A percentile compares a stretch with the other conserved stretches of the same genome.
Conservation (phyloP, 2,329 filamentous ascomycete genomes). For the Diaporthe aspalathi region DNA sequence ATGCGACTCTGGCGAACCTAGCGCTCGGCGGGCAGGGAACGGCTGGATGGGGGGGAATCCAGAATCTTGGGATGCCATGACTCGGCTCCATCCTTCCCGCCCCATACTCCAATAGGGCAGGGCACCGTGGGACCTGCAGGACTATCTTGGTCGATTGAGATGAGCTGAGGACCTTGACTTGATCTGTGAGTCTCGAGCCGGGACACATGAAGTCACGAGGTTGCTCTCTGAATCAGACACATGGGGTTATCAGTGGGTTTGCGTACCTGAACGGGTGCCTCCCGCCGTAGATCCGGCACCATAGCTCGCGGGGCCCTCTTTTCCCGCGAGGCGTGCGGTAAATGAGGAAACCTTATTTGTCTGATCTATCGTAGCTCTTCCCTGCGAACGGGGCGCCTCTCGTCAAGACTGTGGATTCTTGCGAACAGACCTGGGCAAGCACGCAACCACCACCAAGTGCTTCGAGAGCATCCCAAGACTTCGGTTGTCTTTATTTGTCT, state of each 20-base stretch:
- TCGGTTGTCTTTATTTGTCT: neutral
- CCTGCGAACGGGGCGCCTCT: neutral
- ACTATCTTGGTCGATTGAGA: conserved; percentile 3
- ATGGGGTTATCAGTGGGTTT: conserved; percentile 7
- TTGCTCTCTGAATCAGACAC: conserved; percentile 1
- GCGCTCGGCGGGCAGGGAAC: conserved; percentile 3
- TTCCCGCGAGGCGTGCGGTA: neutral
- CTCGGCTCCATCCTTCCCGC: neutral
- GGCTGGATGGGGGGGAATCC: conserved; percentile 5
- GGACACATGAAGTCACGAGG: conserved; percentile 4
- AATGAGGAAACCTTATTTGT: conserved; percentile 21
- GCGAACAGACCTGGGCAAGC: neutral
- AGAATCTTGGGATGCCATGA: conserved; percentile 21
- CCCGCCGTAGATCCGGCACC: conserved; percentile 9
- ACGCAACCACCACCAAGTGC: conserved; percentile 7
- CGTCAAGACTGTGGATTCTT: conserved; percentile 1
- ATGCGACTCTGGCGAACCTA: neutral
- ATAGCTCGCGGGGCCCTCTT: conserved; percentile 6
- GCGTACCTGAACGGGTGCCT: neutral
- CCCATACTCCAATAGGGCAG: neutral
- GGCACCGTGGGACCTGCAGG: conserved; percentile 5
- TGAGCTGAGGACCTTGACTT: neutral
- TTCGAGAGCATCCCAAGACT: neutral
- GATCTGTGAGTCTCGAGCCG: neutral
- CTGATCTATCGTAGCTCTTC: neutral